phyloP scores from a whole-genome alignment of 2,329 filamentous ascomycete species.

The Aspergillus proliferans region DNA sequence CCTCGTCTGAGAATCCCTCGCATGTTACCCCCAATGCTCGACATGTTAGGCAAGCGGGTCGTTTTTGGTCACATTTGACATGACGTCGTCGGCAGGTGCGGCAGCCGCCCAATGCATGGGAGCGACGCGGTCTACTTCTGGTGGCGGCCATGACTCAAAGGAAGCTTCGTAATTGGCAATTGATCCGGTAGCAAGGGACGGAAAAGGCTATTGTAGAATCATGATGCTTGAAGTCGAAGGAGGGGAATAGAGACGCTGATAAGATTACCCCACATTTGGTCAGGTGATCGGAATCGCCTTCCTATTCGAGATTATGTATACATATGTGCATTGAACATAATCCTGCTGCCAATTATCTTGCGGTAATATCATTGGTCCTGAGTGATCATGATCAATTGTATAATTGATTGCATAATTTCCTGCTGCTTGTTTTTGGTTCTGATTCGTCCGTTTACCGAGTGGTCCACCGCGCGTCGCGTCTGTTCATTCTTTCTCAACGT shows the following conservation, averaged over 20 bases:
- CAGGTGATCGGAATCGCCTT: conserved; percentile 11
- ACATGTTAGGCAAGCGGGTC: conserved; percentile 27
- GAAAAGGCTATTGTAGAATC: neutral
- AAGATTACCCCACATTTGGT: neutral
- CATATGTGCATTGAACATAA: too few species aligned
- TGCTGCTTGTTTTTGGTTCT: too few species aligned
- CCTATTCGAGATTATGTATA: neutral
- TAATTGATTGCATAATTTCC: too few species aligned
- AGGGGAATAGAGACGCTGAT: neutral
- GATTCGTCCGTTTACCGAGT: too few species aligned
- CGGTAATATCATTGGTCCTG: too few species aligned
- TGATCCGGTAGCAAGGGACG: neutral
- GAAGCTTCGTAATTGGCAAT: neutral
- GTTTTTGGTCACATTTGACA: conserved; percentile 32
- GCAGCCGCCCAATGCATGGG: conserved; percentile 29
- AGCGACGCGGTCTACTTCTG: conserved; percentile 13
- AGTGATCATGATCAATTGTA: too few species aligned
- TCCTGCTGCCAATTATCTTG: too few species aligned
- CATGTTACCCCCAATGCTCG: conserved; percentile 21
- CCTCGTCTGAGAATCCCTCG: conserved; percentile 24
- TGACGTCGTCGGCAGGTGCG: conserved; percentile 30
- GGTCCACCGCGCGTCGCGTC: too few species aligned
- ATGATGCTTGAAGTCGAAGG: neutral
- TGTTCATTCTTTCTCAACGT: too few species aligned
- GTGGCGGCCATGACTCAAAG: too few species aligned